phyloP scores from a whole-genome alignment of 2,329 filamentous ascomycete genomes.

The Aquanectria penicillioides region DNA sequence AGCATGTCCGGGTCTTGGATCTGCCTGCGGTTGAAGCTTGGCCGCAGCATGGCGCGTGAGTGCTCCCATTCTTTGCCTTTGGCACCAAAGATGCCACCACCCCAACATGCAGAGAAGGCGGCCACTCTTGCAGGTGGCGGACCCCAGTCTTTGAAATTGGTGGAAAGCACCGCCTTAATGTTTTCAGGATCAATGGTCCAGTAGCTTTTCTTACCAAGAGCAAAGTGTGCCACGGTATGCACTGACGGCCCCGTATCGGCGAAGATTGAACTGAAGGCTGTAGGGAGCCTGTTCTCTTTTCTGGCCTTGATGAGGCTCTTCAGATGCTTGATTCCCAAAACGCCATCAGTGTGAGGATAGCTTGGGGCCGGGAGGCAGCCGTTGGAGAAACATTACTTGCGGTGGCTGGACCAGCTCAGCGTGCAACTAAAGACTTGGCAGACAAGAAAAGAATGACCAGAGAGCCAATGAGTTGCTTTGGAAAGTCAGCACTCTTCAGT shows the following conservation, averaged over 20 bases:
- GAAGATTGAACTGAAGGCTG: conserved; percentile 13
- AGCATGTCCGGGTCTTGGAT: conserved; percentile 34
- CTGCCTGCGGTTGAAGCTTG: conserved; percentile 40
- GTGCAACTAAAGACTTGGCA: neutral
- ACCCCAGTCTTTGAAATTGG: conserved; percentile 58
- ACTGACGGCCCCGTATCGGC: conserved; percentile 4
- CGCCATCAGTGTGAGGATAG: conserved; percentile 9
- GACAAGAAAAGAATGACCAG: neutral
- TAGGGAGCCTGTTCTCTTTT: conserved; percentile 4
- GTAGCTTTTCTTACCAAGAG: neutral
- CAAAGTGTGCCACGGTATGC: neutral
- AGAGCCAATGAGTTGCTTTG: too few species aligned
- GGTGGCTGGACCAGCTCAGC: neutral
- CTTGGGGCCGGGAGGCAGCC: neutral
- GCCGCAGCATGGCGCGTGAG: conserved; percentile 47
- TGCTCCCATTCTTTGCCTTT: conserved; percentile 55
- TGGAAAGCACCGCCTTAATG: conserved; percentile 60
- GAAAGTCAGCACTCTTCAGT: neutral
- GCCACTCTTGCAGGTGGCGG: conserved; percentile 37
- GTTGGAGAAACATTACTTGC: neutral
- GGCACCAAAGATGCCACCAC: conserved; percentile 54
- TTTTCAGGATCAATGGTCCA: conserved; percentile 57
- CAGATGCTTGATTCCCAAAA: conserved; percentile 1
- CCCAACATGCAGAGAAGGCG: conserved; percentile 47
- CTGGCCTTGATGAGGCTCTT: neutral